Percentiles rank a stretch among this genome's conserved stretches.
These are phyloP conservation scores for Mycena citricolor DNA, from an alignment of 1,284 basidiomycete species.

Conservation along the genomic window DNA sequence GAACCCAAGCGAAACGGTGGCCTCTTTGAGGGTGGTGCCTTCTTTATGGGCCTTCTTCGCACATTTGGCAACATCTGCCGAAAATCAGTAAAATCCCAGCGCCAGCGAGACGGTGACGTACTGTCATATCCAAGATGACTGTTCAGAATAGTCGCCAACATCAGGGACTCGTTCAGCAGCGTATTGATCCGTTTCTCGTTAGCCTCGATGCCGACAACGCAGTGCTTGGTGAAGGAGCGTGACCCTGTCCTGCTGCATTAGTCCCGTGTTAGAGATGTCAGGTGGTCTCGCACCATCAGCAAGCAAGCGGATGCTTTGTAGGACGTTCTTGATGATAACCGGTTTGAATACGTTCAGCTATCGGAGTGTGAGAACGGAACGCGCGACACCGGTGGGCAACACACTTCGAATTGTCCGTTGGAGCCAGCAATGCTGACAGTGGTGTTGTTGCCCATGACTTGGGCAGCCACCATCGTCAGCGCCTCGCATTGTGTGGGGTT, in stretches of 20 bases:
- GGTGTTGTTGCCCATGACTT: conserved; percentile 98
- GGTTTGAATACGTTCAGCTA: conserved; percentile 99
- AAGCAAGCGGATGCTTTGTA: conserved; percentile 92
- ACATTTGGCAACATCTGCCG: conserved; percentile 90
- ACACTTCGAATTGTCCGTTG: conserved; percentile 95
- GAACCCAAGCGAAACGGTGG: conserved; percentile 86
- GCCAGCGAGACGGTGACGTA: conserved; percentile 31
- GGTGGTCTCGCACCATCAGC: conserved; percentile 76
- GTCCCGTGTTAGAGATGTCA: conserved; percentile 8
- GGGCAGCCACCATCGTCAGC: conserved; percentile 97
- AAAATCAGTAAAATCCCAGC: conserved; percentile 23
- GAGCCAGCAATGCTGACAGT: conserved; percentile 91
- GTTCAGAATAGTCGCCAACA: conserved; percentile 96
- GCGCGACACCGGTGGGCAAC: conserved; percentile 9
- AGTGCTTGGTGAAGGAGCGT: conserved; percentile 95
- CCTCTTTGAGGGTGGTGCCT: conserved; percentile 94
- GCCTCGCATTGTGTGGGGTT: conserved; percentile 99
- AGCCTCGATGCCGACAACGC: conserved; percentile 93
- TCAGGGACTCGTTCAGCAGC: conserved; percentile 91
- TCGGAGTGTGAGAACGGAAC: conserved; percentile 3
- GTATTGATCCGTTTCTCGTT: conserved; percentile 92
- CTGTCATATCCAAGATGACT: conserved; percentile 93
- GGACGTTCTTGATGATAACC: conserved; percentile 95
- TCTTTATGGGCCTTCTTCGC: conserved; percentile 99
- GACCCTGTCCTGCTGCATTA: conserved; percentile 48